phyloP scores from a whole-genome alignment of 179 eudicot species.

The Beta lomatogona region DNA sequence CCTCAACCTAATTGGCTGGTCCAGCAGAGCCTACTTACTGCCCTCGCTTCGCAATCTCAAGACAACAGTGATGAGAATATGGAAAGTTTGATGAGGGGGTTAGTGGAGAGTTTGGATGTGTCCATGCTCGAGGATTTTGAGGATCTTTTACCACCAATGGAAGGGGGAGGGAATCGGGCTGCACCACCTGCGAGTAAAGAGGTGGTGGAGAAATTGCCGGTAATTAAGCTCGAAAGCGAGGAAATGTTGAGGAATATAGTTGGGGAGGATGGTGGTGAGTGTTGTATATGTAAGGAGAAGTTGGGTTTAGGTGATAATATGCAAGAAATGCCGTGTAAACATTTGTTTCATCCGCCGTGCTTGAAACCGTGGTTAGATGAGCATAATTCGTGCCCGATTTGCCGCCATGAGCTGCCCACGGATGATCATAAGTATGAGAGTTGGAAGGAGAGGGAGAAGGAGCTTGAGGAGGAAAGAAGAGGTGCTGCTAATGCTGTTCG shows the following conservation, averaged over 20 bases:
- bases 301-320: constrained; percentile 65
- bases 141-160: constrained; percentile 25
- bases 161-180: constrained; percentile 37
- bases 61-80: constrained; percentile 35
- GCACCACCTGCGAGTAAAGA: constrained; percentile 93
- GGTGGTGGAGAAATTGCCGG: constrained; percentile 81
- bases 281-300: constrained; percentile 84
- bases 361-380: constrained; percentile 97
- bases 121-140: constrained; percentile 47
- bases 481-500: constrained; percentile 97
- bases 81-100: constrained; percentile 45
- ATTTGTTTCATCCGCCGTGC: constrained; percentile 85
- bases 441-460: constrained; percentile 53
- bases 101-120: constrained; percentile 58
- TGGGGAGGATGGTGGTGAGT: constrained; percentile 69
- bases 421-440: constrained; percentile 85
- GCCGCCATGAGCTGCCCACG: constrained; percentile 85
- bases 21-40: constrained; percentile 59
- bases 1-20: constrained; percentile 86
- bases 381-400: constrained; percentile 91
- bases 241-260: constrained; percentile 45
- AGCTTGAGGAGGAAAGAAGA: constrained; percentile 66
- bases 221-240: constrained; percentile 52
- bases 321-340: constrained; percentile 96
- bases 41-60: constrained; percentile 52